phyloP scores from a whole-genome alignment of 495 filamentous ascomycete species.

The Neurospora africana region DNA sequence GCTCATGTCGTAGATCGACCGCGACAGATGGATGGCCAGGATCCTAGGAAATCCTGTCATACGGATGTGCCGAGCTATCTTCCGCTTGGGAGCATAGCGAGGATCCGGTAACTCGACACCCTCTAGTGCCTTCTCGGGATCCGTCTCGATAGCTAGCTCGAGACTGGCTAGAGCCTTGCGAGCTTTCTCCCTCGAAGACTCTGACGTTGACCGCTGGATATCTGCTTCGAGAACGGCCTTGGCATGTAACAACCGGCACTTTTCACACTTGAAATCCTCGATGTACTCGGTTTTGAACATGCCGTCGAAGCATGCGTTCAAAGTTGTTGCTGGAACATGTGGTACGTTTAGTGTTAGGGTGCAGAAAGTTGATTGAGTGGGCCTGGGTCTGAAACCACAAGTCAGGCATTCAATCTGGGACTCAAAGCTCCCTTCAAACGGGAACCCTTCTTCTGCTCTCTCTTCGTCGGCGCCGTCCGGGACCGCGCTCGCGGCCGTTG shows the following conservation, averaged over 20 bases:
- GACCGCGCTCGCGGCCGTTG: conserved; percentile 6
- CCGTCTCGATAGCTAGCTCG: conserved; percentile 51
- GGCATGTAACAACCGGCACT: conserved; percentile 78
- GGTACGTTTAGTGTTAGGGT: conserved; percentile 88
- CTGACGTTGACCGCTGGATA: conserved; percentile 30
- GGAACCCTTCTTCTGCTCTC: conserved; percentile 59
- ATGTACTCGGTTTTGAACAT: conserved; percentile 93
- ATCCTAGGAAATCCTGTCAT: conserved; percentile 81
- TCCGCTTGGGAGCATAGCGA: conserved; percentile 64
- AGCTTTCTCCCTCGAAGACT: conserved; percentile 35
- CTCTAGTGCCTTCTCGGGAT: conserved; percentile 66
- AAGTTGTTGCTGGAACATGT: conserved; percentile 43
- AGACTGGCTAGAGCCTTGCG: conserved; percentile 41
- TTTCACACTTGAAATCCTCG: conserved; percentile 92
- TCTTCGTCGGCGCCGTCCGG: conserved; percentile 21
- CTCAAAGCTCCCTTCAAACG: conserved; percentile 75
- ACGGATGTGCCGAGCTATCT: conserved; percentile 74
- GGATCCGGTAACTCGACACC: conserved; percentile 66
- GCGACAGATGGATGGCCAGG: conserved; percentile 81
- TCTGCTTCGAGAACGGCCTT: conserved; percentile 24
- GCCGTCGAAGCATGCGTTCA: conserved; percentile 70
- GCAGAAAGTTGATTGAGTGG: conserved; percentile 75
- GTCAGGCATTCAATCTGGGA: conserved; percentile 88
- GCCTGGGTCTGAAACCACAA: conserved; percentile 80
- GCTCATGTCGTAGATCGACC: conserved; percentile 71